Percentiles rank a stretch among this genome's conserved stretches.
phyloP scores from a whole-genome alignment of 2,329 filamentous ascomycete genomes.

The Aspergillus oerlinghausenensis region DNA sequence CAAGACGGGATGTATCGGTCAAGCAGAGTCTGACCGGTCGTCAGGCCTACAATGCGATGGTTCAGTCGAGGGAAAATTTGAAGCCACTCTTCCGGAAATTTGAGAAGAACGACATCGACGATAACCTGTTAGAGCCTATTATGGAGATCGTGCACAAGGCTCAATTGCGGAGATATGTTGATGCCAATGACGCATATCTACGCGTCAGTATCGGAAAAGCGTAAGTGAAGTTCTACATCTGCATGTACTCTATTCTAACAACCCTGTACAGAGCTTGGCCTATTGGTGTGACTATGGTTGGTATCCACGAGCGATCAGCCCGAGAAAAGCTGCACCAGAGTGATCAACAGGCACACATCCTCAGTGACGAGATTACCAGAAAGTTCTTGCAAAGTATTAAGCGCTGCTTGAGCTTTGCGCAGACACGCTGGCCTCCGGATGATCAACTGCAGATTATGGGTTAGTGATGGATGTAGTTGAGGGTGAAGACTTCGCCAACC shows the following conservation, averaged over 20 bases:
- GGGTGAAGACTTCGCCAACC: neutral
- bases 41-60: slow-evolving; percentile 77
- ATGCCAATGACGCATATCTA: slow-evolving; percentile 93
- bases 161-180: slow-evolving; percentile 86
- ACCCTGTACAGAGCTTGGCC: slow-evolving; percentile 67
- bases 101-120: slow-evolving; percentile 73
- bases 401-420: slow-evolving; percentile 90
- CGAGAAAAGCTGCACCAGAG: slow-evolving; percentile 88
- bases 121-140: slow-evolving; percentile 73
- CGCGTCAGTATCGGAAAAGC: slow-evolving; percentile 91
- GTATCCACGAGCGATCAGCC: slow-evolving; percentile 95
- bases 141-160: slow-evolving; percentile 89
- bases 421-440: slow-evolving; percentile 91
- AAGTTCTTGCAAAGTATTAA: slow-evolving; percentile 99
- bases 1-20: slow-evolving; percentile 51
- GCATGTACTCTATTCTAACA: slow-evolving; percentile 10
- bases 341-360: slow-evolving; percentile 79
- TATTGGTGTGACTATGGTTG: slow-evolving; percentile 99
- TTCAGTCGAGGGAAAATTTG: slow-evolving; percentile 83
- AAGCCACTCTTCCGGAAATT: slow-evolving; percentile 84
- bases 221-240: slow-evolving; percentile 28
- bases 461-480: slow-evolving; percentile 34
- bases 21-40: slow-evolving; percentile 75
- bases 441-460: slow-evolving; percentile 95
- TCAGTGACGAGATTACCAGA: slow-evolving; percentile 91